phyloP scores from a whole-genome alignment of 2,329 filamentous ascomycete species.

The Fusarium beomiforme region DNA sequence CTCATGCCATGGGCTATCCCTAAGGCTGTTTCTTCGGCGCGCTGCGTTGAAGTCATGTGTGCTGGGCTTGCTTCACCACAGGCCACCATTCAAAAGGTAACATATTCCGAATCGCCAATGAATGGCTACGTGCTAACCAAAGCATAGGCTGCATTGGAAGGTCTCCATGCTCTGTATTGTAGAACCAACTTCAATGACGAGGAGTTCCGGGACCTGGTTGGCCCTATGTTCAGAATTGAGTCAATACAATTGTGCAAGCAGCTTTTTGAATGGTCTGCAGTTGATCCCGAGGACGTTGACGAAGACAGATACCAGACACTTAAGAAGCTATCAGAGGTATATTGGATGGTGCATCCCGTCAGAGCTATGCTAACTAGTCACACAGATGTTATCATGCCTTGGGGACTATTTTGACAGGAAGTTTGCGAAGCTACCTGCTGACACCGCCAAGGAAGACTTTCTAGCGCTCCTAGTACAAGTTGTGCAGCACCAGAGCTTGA shows the following conservation, averaged over 20 bases:
- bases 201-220: slow-evolving; percentile 81
- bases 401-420: slow-evolving; percentile 86
- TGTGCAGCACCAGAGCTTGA: slow-evolving; percentile 84
- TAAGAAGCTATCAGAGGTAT: slow-evolving; percentile 93
- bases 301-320: slow-evolving; percentile 91
- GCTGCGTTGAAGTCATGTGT: slow-evolving; percentile 76
- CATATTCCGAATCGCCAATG: neutral
- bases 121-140: slow-evolving; percentile 13
- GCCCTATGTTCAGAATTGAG: slow-evolving; percentile 79
- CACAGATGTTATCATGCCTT: slow-evolving; percentile 83
- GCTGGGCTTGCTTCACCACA: slow-evolving; percentile 75
- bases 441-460: slow-evolving; percentile 76
- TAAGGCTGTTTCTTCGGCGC: slow-evolving; percentile 77
- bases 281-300: slow-evolving; percentile 84
- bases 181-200: slow-evolving; percentile 78
- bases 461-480: slow-evolving; percentile 82
- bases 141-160: slow-evolving; percentile 79
- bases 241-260: slow-evolving; percentile 77
- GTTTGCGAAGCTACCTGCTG: slow-evolving; percentile 70
- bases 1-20: slow-evolving; percentile 89
- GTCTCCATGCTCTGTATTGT: slow-evolving; percentile 83
- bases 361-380: neutral
- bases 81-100: slow-evolving; percentile 77
- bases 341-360: slow-evolving; percentile 17
- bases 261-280: slow-evolving; percentile 82